phyloP scores from a whole-genome alignment of 148 eudicot genomes.

The Chenopodium quinoa region DNA sequence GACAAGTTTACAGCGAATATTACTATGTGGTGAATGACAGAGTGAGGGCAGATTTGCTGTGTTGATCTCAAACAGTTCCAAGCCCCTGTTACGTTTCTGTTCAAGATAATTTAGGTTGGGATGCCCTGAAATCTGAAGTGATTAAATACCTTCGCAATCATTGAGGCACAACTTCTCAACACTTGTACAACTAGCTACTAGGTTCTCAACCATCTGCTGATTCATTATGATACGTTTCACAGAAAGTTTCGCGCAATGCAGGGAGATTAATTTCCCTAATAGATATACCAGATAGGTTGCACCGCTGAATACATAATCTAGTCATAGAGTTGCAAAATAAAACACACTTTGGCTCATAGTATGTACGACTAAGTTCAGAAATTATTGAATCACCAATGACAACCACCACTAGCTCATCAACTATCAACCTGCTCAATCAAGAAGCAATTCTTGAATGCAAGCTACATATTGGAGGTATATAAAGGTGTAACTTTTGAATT shows the following conservation, averaged over 20 bases:
- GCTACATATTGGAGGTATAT: neutral
- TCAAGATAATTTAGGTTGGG: neutral
- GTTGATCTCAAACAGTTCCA: neutral
- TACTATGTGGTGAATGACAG: neutral
- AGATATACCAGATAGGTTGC: neutral
- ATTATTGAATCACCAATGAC: neutral
- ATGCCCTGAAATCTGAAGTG: conserved; percentile 1
- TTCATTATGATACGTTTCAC: neutral
- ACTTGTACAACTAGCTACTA: neutral
- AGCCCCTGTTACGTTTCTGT: neutral
- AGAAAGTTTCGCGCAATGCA: conserved; percentile 2
- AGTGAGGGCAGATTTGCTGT: neutral
- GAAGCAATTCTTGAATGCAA: neutral
- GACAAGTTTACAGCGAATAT: neutral
- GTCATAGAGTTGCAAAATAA: neutral
- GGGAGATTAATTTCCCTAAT: neutral
- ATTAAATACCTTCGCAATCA: neutral
- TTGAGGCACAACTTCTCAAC: neutral
- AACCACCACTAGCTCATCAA: neutral
- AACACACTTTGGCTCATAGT: neutral
- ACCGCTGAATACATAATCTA: neutral
- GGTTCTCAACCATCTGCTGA: neutral
- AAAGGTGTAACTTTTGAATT: neutral
- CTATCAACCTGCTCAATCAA: neutral
- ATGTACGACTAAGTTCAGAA: neutral